Evolutionary conservation across 805 yeast species (phyloP).

Genomic region (Millerozyma acaciae): DNA sequence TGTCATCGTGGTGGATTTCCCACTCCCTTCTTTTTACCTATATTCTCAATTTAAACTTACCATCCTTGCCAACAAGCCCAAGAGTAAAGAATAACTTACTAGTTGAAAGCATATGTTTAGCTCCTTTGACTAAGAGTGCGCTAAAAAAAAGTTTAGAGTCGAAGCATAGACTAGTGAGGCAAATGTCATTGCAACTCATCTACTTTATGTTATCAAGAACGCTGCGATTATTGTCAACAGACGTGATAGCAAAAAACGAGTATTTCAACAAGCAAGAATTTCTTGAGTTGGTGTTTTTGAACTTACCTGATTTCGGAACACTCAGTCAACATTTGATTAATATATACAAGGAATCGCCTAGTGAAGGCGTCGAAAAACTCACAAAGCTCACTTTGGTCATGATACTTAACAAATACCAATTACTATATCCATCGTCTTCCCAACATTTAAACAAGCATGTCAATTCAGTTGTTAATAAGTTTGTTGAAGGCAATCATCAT

Average conservation of each 20-base stretch:
- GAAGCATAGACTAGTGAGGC: conserved; percentile 51
- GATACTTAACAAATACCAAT: conserved; percentile 39
- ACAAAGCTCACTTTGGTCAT: conserved; percentile 46
- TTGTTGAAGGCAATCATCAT: conserved; percentile 12
- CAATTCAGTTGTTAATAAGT: conserved; percentile 14
- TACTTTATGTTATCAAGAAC: conserved; percentile 53
- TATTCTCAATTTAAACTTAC: conserved; percentile 55
- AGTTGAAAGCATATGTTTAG: conserved; percentile 59
- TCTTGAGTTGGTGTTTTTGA: conserved; percentile 23
- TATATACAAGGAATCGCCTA: conserved; percentile 17
- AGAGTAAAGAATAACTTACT: conserved; percentile 21
- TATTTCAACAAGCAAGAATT: conserved; percentile 19
- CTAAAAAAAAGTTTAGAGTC: conserved; percentile 52
- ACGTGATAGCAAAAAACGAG: conserved; percentile 4
- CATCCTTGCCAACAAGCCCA: conserved; percentile 21
- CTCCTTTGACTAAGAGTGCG: conserved; percentile 55
- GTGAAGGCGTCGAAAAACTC: conserved; percentile 36
- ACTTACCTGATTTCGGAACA: conserved; percentile 50
- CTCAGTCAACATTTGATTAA: conserved; percentile 44
- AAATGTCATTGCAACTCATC: conserved; percentile 59
- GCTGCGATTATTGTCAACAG: conserved; percentile 26
- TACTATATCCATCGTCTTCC: conserved; percentile 24
- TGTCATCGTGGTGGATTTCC: conserved; percentile 81
- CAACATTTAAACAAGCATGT: conserved; percentile 16
- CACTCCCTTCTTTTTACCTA: conserved; percentile 59